Percentiles rank a stretch among this genome's conserved stretches.
phyloP scores from a whole-genome alignment of 1,139 yeast species.

The Lipomyces yarrowii region DNA sequence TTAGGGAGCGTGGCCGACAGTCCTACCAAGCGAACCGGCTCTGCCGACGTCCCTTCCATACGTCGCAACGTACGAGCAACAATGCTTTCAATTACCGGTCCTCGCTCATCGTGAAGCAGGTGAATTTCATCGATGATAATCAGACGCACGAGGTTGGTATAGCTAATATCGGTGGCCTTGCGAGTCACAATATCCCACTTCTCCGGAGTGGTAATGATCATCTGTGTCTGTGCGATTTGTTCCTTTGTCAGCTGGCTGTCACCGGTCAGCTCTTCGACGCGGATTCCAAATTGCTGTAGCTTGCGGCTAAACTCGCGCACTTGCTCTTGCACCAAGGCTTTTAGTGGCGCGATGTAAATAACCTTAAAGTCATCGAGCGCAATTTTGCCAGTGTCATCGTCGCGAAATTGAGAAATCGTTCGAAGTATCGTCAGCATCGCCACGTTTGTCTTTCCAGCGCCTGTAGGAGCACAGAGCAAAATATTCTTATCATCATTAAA shows the following conservation, averaged over 20 bases:
- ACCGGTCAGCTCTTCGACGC: conserved; percentile 54
- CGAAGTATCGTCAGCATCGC: conserved; percentile 55
- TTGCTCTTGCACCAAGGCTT: conserved; percentile 49
- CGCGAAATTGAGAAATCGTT: conserved; percentile 43
- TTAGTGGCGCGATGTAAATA: conserved; percentile 58
- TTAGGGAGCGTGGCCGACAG: conserved; percentile 62
- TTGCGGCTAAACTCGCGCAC: conserved; percentile 48
- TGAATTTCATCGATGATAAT: conserved; percentile 58
- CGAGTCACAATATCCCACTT: conserved; percentile 60
- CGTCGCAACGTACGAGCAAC: conserved; percentile 50
- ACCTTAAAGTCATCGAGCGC: conserved; percentile 44
- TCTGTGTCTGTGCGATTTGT: conserved; percentile 50
- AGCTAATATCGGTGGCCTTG: conserved; percentile 50
- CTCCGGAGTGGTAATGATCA: conserved; percentile 60
- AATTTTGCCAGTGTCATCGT: conserved; percentile 36
- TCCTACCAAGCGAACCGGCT: conserved; percentile 52
- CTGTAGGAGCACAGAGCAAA: conserved; percentile 58
- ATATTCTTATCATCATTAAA: conserved; percentile 51
- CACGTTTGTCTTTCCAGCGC: conserved; percentile 55
- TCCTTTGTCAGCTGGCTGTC: conserved; percentile 46
- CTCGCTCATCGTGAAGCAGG: conserved; percentile 52
- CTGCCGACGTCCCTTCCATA: conserved; percentile 47
- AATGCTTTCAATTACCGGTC: conserved; percentile 57
- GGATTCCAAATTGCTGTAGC: conserved; percentile 45
- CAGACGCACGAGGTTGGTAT: conserved; percentile 44